A percentile compares a stretch with the other conserved stretches of the same genome.
These are phyloP conservation scores for Erodium moschatum DNA, from an alignment of 441 rosid genomes.

Conservation along the genomic window DNA sequence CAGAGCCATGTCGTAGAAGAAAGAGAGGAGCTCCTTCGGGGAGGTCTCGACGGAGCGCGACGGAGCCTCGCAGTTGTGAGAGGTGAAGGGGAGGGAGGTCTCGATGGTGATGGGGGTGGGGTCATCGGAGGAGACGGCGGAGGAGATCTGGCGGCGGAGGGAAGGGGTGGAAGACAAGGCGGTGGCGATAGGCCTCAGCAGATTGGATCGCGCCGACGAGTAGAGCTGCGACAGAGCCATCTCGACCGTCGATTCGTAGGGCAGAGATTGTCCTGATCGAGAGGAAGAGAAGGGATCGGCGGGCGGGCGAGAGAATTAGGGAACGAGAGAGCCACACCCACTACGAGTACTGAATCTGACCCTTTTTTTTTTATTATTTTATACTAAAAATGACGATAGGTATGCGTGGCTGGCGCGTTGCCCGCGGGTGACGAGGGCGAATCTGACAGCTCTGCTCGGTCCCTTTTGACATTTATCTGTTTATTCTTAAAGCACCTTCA, in stretches of 20 bases:
- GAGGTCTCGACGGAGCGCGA: conserved; percentile 66
- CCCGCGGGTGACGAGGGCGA: too few species aligned
- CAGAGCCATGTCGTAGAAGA: conserved; percentile 71
- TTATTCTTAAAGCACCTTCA: too few species aligned
- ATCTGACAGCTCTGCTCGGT: too few species aligned
- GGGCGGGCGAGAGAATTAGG: not conserved
- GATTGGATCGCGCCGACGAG: conserved; percentile 34
- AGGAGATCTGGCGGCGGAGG: conserved; percentile 54
- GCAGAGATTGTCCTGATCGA: conserved; percentile 36
- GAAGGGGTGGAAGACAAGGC: conserved; percentile 16
- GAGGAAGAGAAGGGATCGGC: not conserved
- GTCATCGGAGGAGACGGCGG: conserved; percentile 27
- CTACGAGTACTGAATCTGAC: too few species aligned
- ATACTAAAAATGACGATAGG: not conserved
- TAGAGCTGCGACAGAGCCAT: conserved; percentile 59
- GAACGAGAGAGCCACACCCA: not conserved
- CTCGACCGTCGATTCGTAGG: conserved; percentile 12
- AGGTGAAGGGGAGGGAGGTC: conserved; percentile 82
- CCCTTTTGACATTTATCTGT: too few species aligned
- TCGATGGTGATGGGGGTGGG: conserved; percentile 61
- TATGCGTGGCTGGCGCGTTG: too few species aligned
- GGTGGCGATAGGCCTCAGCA: conserved; percentile 35
- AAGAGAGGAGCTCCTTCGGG: conserved; percentile 54
- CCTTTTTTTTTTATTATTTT: too few species aligned
- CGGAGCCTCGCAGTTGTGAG: conserved; percentile 79